A percentile compares a stretch with the other conserved stretches of the same genome.
Evolutionary conservation across 192 early-diverging fungal genomes (phyloP).

Genomic region (Umbelopsis vinacea): DNA sequence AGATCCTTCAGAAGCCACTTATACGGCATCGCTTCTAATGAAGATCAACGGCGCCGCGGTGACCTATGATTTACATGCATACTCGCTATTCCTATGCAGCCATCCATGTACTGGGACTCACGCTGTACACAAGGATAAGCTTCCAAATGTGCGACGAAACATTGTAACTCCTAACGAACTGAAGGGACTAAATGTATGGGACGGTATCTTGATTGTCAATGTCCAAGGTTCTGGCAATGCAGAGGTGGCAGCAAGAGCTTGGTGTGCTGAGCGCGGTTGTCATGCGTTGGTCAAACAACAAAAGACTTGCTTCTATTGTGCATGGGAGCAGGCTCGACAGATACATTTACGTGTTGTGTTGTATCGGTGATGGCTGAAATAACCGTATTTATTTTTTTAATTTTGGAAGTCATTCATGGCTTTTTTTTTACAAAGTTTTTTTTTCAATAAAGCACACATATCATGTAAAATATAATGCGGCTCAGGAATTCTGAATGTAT

Average conservation of each 20-base stretch:
- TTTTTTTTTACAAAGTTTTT: too few species aligned
- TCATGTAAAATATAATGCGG: too few species aligned
- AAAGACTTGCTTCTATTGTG: background rate
- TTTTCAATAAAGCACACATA: too few species aligned
- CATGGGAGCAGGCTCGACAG: slow-evolving; percentile 2
- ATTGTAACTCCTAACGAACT: background rate
- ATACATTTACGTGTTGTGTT: background rate
- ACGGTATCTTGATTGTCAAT: background rate
- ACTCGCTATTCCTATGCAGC: background rate
- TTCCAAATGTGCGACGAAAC: background rate
- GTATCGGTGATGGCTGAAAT: background rate
- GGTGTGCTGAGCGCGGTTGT: background rate
- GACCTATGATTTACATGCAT: background rate
- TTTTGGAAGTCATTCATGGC: too few species aligned
- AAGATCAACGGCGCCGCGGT: background rate
- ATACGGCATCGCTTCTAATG: background rate
- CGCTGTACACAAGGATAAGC: background rate
- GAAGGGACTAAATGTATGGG: background rate
- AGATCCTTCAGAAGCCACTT: background rate
- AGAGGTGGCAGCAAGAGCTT: background rate
- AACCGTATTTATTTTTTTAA: too few species aligned
- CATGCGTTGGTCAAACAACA: background rate
- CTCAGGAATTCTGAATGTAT: too few species aligned
- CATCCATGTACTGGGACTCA: background rate
- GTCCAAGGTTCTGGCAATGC: background rate